phyloP scores from a whole-genome alignment of 2,329 filamentous ascomycete species.

The Ceratocystis albifundus region DNA sequence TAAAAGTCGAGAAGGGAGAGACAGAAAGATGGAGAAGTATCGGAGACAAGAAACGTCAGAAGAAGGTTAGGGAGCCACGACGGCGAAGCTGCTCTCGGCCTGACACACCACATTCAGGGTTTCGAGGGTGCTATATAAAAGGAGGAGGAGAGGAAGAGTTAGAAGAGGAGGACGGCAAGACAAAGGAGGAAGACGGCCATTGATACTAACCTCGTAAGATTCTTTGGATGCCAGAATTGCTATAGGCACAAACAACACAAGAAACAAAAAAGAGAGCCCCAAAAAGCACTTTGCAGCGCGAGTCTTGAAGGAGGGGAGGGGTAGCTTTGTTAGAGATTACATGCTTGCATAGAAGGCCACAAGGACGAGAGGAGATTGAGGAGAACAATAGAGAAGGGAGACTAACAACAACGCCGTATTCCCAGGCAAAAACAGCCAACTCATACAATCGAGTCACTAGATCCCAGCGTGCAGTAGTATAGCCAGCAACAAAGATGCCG shows the following conservation, averaged over 20 bases:
- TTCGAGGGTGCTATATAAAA: constrained; percentile 61
- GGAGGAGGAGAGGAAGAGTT: constrained; percentile 15
- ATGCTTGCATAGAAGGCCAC: not conserved
- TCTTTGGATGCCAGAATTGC: constrained; percentile 72
- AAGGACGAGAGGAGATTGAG: not conserved
- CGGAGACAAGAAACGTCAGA: constrained; percentile 42
- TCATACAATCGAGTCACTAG: constrained; percentile 95
- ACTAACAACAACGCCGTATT: constrained; percentile 91
- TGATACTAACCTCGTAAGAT: constrained; percentile 56
- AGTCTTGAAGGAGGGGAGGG: constrained; percentile 13
- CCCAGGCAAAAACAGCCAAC: constrained; percentile 92
- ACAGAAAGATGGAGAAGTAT: too few relatives aligned
- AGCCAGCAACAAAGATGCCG: constrained; percentile 97
- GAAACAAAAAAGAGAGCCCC: constrained; percentile 74
- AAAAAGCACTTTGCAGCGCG: constrained; percentile 22
- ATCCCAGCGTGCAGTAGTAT: constrained; percentile 98
- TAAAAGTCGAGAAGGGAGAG: constrained; percentile 23
- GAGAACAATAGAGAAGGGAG: constrained; percentile 7
- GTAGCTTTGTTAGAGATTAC: constrained; percentile 15
- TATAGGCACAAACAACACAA: constrained; percentile 72
- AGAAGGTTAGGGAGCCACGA: constrained; percentile 58
- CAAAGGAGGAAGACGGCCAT: not conserved
- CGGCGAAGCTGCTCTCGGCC: constrained; percentile 90
- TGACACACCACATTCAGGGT: constrained; percentile 68
- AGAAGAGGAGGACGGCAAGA: not conserved